Base-by-base conservation (phyloP, 768 basidiomycete species). In the Lactarius sanguifluus region DNA sequence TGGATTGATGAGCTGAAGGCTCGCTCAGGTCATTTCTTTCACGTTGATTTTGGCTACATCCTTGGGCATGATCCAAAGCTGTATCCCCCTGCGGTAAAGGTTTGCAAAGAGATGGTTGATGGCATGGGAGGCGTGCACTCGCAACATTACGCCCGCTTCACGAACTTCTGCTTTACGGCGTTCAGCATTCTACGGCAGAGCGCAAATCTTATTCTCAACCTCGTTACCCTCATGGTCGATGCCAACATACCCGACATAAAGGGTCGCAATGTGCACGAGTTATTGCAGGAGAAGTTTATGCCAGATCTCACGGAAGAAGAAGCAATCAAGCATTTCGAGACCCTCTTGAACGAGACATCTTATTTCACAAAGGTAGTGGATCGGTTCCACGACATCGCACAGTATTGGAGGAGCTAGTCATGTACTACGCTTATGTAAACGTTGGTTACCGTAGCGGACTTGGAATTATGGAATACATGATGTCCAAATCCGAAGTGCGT, bases 61-160 rank as follows among this genome's bases (percentile, higher is more conserved):
- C 84, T 98, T 16, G 97, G 97, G 3, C 89, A 95, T 2, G 97
- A 98, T 74, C 97, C 97, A 0, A 98, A 99, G 73, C 94, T 95
- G 0, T 96, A 96, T 74, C 96, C 97, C 2, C 97, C 97, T 7
- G 92, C 95, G 15, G 96, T 98, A 70, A 99, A 99, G 76, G 92
- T 99, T 47, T 98, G 96, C 78, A 96, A 96, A 73, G 97, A 98
- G 75, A 99, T 98, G 97, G 94, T 98, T 0, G 97, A 99, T 75
- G 96, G 92, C 13, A 96, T 99, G 95, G 97, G 97, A n/a, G 96
- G 97, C 13, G 88, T 92, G 1, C 86, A 91, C 72, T 96, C 95
- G 7, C 85, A 90, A n/a, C 96, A 98, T 75, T 98, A 98, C 76
- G 85, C 88, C 30, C 89, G 96, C 36, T 99, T 99, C 86, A 95